These are phyloP conservation scores for Lachancea lanzarotensis DNA, from an alignment of 805 yeast genomes.

Conservation along the genomic window DNA sequence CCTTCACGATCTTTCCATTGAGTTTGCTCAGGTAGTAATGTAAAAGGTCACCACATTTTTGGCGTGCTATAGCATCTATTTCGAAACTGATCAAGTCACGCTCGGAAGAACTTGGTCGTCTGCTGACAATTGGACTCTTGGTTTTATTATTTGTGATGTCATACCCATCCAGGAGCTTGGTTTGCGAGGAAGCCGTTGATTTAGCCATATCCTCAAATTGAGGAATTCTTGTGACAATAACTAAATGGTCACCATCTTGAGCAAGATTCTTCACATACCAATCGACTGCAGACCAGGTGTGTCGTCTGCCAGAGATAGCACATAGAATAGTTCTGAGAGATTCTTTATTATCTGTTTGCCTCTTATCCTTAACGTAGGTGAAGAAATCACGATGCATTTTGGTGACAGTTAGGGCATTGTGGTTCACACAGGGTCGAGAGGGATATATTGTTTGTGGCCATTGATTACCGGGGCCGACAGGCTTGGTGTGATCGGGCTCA, in stretches of 20 bases:
- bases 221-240: slow-evolving; percentile 50
- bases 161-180: background rate
- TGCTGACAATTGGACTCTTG: background rate
- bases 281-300: slow-evolving; percentile 71
- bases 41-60: slow-evolving; percentile 19
- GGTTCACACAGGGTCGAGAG: slow-evolving; percentile 28
- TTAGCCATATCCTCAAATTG: slow-evolving; percentile 17
- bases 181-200: background rate
- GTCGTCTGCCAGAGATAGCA: slow-evolving; percentile 57
- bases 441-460: slow-evolving; percentile 30
- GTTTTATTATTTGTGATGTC: background rate
- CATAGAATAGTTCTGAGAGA: slow-evolving; percentile 45
- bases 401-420: slow-evolving; percentile 27
- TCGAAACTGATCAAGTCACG: slow-evolving; percentile 19
- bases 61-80: slow-evolving; percentile 23
- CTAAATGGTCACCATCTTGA: slow-evolving; percentile 58
- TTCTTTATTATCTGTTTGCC: slow-evolving; percentile 9
- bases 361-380: slow-evolving; percentile 10
- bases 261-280: slow-evolving; percentile 53
- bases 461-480: slow-evolving; percentile 7
- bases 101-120: slow-evolving; percentile 2
- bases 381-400: slow-evolving; percentile 16
- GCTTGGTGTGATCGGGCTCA: slow-evolving; percentile 9
- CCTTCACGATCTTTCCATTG: slow-evolving; percentile 20
- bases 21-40: slow-evolving; percentile 24